phyloP scores from a whole-genome alignment of 257 asterid genomes.

The Capsicum baccatum region DNA sequence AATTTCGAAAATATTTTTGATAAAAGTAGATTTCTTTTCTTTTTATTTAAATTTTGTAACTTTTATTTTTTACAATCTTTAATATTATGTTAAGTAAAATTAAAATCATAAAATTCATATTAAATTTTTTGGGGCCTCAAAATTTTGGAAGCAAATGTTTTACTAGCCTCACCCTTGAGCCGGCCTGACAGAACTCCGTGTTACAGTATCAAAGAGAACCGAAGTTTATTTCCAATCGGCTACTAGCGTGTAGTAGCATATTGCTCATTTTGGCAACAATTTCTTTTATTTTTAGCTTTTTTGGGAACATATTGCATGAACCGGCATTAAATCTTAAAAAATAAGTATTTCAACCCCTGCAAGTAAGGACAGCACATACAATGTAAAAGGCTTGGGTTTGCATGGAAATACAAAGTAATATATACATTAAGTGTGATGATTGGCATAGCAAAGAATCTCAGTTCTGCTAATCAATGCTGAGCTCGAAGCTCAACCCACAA shows the following conservation, averaged over 20 bases:
- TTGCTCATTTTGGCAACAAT: slow-evolving; percentile 9
- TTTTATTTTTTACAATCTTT: too few relatives aligned
- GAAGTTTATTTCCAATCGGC: background rate
- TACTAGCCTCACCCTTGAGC: too few relatives aligned
- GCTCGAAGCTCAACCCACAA: background rate
- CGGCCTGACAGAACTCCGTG: background rate
- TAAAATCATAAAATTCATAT: too few relatives aligned
- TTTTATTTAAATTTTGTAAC: too few relatives aligned
- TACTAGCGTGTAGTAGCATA: background rate
- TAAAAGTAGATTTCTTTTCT: too few relatives aligned
- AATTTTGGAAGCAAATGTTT: too few relatives aligned
- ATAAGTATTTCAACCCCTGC: background rate
- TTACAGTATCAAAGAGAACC: background rate
- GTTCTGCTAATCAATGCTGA: background rate
- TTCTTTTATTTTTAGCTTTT: background rate
- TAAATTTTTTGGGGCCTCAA: too few relatives aligned
- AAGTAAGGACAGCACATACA: background rate
- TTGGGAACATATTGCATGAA: background rate
- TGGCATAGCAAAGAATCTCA: slow-evolving; percentile 8
- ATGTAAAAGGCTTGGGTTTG: slow-evolving; percentile 3
- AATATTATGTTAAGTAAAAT: too few relatives aligned
- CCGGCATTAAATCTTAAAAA: background rate
- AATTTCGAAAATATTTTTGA: too few relatives aligned
- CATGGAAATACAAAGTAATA: background rate
- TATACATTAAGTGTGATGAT: background rate